Percentiles rank a stretch among this genome's conserved stretches.
Conservation (phyloP, 805 yeast genomes). For the Candida stauntonica region DNA sequence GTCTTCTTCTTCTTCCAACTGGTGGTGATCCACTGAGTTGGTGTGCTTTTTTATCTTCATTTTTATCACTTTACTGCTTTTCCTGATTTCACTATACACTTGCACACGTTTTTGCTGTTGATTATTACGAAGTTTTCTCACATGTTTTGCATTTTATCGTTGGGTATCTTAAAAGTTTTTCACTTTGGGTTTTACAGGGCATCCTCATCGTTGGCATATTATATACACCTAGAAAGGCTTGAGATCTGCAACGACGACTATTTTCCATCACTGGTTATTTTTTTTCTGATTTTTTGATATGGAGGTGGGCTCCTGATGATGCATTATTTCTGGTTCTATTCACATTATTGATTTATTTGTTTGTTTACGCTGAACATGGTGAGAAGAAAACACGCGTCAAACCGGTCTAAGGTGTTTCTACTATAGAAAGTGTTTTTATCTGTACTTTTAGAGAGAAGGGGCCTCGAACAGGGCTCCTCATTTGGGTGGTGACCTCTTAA, state of each 20-base stretch:
- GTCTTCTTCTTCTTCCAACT: constrained; percentile 3
- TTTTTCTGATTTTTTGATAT: background rate
- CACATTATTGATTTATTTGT: constrained; percentile 3
- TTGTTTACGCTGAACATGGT: constrained; percentile 7
- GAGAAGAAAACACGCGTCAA: constrained; percentile 14
- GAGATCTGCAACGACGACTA: constrained; percentile 12
- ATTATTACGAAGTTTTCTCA: constrained; percentile 12
- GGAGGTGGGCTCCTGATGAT: too few species aligned
- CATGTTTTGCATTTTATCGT: constrained; percentile 14
- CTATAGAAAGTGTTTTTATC: too few species aligned
- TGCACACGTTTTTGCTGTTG: constrained; percentile 9
- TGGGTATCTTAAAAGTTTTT: constrained; percentile 14
- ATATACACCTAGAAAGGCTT: constrained; percentile 11
- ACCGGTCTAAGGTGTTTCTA: constrained; percentile 11
- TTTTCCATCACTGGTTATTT: constrained; percentile 2
- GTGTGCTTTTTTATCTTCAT: constrained; percentile 4
- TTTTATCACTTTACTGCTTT: constrained; percentile 1
- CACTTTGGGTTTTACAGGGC: constrained; percentile 6
- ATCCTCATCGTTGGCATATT: too few species aligned
- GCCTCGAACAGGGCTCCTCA: background rate
- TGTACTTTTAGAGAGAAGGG: background rate
- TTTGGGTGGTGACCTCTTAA: background rate
- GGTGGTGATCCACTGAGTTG: constrained; percentile 3
- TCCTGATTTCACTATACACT: background rate
- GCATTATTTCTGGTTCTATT: too few species aligned